Base-by-base conservation (phyloP, 2,329 filamentous ascomycete genomes). In the Xylariaceae sp. region DNA sequence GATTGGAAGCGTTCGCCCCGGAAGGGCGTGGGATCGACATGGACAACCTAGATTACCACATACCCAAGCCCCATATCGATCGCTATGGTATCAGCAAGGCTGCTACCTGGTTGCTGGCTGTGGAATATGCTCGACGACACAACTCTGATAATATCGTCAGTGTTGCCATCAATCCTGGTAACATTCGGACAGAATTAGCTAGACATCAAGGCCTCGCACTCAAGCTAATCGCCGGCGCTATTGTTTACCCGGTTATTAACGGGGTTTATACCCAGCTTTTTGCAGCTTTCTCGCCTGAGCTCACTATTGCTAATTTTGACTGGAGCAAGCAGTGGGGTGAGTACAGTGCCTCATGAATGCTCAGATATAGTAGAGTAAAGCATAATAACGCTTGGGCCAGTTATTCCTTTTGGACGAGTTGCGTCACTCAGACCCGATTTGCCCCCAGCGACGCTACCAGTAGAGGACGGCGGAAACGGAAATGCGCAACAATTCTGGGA, bases 71-170 rank as follows among this genome's bases (percentile, higher is more conserved):
- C 18, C 2, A 10, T 6, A 42, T 33, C 7, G 32, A 48, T 20
- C 42, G 43, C 6, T 56, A 56, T 15, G 37, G 35, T 4, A 9
- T 45, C 8, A 56, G 53, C 53, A 56, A 56, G 26, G 32, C 20
- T 10, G 48, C 30, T 1, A 13, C 8, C 2, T 49, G 37, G 43
- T 15, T 33, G 1, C 39, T 39, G 2, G 37, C 30, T 20, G 26
- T 49, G 13, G 53, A 56, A 37, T 49, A 44, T 16, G 37, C 36
- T 4, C 36, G 32, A 2, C 24, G 48, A 35, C 26, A 49, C 16
- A 4, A n/a, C 5, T 8, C 10, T 9, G 23, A 52, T 10, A 43
- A 35, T n/a, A 26, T 56, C 26, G 33, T 49, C 9, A 56, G 53
- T 15, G 43, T 52, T 6, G 23, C 49, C 6, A 39, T 53, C 48